Conservation (phyloP, 306 rosid genomes). For the Vigna radiata region DNA sequence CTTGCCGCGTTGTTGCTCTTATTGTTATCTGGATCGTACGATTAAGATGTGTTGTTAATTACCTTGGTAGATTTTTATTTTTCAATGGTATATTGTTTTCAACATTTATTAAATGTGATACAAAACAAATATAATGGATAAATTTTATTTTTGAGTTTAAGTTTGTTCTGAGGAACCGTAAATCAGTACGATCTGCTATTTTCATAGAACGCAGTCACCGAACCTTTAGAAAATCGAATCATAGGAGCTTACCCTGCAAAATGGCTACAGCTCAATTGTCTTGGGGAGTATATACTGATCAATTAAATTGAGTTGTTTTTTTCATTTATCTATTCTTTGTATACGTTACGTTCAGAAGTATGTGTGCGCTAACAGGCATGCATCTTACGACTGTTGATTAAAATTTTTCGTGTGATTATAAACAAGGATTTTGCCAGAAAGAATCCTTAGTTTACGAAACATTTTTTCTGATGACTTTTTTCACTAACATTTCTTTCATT, state of each 20-base stretch:
- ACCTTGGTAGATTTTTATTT: neutral
- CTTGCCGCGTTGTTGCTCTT: slow-evolving; percentile 27
- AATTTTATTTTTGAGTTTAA: neutral
- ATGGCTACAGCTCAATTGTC: neutral
- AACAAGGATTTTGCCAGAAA: slow-evolving; percentile 1
- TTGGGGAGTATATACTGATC: neutral
- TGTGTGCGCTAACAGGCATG: neutral
- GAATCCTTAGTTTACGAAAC: neutral
- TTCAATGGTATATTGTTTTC: neutral
- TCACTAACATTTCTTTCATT: slow-evolving; percentile 33
- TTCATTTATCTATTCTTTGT: slow-evolving; percentile 4
- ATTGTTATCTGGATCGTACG: slow-evolving; percentile 25
- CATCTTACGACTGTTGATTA: slow-evolving; percentile 32
- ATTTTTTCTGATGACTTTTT: slow-evolving; percentile 24
- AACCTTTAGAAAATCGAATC: slow-evolving; percentile 25
- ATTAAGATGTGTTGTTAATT: slow-evolving; percentile 6
- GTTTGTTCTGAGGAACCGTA: slow-evolving; percentile 23
- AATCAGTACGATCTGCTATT: neutral
- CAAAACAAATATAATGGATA: neutral
- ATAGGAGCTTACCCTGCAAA: slow-evolving; percentile 11
- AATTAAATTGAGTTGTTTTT: slow-evolving; percentile 10
- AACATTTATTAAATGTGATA: neutral
- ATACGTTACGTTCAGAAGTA: slow-evolving; percentile 9
- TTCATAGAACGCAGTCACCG: neutral
- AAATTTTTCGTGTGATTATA: slow-evolving; percentile 23